phyloP scores from a whole-genome alignment of 2,329 filamentous ascomycete species.

The Hymenoscyphus occultus region DNA sequence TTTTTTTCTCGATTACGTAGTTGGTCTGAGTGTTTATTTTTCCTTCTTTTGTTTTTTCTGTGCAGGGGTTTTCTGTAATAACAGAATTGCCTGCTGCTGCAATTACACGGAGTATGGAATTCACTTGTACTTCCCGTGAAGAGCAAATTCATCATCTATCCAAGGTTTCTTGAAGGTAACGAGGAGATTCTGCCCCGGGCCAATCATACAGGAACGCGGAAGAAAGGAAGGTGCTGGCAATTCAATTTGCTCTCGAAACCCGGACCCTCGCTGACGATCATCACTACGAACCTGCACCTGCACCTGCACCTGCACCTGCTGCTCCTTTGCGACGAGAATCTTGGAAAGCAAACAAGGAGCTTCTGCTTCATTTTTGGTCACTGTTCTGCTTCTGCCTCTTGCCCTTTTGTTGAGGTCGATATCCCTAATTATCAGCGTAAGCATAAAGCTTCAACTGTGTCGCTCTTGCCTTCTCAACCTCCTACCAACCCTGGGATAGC shows the following conservation, averaged over 20 bases:
- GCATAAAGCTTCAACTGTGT: no score
- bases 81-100: neutral
- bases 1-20: neutral
- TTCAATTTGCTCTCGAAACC: neutral
- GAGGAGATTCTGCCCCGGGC: neutral
- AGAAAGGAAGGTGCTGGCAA: neutral
- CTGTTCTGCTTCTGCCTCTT: no score
- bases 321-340: neutral
- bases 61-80: neutral
- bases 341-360: neutral
- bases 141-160: no score
- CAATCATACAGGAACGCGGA: neutral
- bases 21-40: neutral
- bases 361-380: neutral
- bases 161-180: neutral
- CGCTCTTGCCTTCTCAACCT: no score
- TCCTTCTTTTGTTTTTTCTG: no score
- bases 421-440: no score
- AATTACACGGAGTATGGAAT: neutral
- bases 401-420: no score
- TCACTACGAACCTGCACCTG: neutral
- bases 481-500: neutral
- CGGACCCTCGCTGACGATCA: neutral
- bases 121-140: neutral
- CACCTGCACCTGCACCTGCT: neutral